These are phyloP conservation scores for Phytophthora capsici DNA, from an alignment of 352 stramenopile genomes.

Conservation along the genomic window DNA sequence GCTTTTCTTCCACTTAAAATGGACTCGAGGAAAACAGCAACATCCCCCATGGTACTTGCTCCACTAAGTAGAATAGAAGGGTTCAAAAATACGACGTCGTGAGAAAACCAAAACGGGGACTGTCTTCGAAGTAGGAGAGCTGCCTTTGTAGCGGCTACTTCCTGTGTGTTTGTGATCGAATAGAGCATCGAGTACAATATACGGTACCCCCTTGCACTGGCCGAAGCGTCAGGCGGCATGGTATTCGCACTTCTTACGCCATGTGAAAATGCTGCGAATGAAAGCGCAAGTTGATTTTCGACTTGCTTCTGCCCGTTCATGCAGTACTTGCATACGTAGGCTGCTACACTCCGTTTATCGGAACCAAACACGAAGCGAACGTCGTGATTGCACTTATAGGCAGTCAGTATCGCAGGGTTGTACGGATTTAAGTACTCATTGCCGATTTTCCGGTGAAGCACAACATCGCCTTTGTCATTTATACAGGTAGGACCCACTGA, in stretches of 20 bases:
- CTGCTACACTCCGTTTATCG: not conserved
- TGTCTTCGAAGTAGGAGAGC: not conserved
- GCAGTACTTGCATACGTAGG: not conserved
- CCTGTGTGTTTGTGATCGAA: not conserved
- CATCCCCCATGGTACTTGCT: too few relatives aligned
- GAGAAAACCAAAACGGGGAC: not conserved
- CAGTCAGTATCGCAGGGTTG: not conserved
- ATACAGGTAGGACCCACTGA: not conserved
- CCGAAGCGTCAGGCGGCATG: not conserved
- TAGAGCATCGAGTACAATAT: not conserved
- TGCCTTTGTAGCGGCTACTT: not conserved
- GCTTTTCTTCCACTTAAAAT: too few relatives aligned
- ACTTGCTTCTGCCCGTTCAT: not conserved
- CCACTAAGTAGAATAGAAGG: too few relatives aligned
- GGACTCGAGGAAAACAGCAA: too few relatives aligned
- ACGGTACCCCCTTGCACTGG: not conserved
- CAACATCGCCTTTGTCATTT: not conserved
- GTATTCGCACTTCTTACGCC: not conserved
- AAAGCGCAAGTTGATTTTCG: not conserved
- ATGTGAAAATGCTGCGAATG: not conserved
- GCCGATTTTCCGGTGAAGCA: conserved; percentile 4
- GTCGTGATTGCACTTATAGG: conserved; percentile 1
- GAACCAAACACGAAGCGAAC: not conserved
- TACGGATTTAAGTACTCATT: not conserved
- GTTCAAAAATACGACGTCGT: not conserved